Base-by-base conservation (phyloP, 306 rosid genomes). In the Trifolium subterraneum region DNA sequence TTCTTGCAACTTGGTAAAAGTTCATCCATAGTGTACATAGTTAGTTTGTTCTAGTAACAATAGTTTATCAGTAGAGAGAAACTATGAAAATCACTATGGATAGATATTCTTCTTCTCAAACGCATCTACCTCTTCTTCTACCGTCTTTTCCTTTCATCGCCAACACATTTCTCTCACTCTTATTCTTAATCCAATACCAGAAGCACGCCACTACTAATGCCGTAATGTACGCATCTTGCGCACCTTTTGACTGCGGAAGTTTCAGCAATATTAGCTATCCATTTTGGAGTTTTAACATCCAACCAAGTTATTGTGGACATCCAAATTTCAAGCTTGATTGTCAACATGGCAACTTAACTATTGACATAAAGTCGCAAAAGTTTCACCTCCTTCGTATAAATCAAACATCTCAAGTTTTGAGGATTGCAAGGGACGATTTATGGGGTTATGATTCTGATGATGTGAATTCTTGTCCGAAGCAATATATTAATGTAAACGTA, bases 241-340 rank as follows among this genome's bases (percentile, higher is more conserved):
- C 38, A 8, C 76, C 84, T 16, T 71, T 77, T 22, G 20, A 3
- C 18, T 87, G 91, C 8, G 91, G 91, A 0, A 35, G 58, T 1
- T 2, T 80, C 70, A 14, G 12, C 1, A 4, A 66, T 9, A 19
- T 80, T 29, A 23, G 61, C 1, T 84, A 70, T 60, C 91, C 91
- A 19, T 87, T 84, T 51, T 83, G 88, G 88, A 63, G 23, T 18
- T 23, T 3, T 3, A 7, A 8, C 50, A 77, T 2, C 23, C 83
- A 51, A 36, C 74, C 61, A 5, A 18, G 19, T 5, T 71, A 54
- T 63, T 87, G 88, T 36, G 91, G 88, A 1, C 82, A 62, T n/a
- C 81, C 72, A 9, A 62, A 5, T 0, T 80, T 82, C 72, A 29
- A 71, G 68, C 77, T 87, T 2, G 74, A 72, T 25, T 87, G 91